Evolutionary conservation across 768 basidiomycete species (phyloP).

Genomic region (Naganishia vishniacii): DNA sequence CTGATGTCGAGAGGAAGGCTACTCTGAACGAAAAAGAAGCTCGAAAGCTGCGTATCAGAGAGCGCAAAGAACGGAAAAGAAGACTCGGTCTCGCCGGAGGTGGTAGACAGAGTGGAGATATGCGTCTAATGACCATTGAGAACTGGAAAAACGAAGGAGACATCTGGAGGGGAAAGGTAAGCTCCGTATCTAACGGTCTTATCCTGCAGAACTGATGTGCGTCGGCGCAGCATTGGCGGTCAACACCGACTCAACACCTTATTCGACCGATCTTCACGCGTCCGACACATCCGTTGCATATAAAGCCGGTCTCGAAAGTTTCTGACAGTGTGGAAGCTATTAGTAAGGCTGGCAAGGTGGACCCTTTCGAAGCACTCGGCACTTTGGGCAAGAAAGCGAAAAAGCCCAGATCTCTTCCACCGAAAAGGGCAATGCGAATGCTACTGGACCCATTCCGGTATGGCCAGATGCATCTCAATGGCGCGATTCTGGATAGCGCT

Average conservation of each 20-base stretch:
- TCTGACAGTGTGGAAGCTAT: neutral
- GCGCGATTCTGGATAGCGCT: conserved; percentile 3
- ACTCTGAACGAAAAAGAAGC: conserved; percentile 19
- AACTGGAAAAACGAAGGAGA: conserved; percentile 26
- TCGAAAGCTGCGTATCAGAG: conserved; percentile 25
- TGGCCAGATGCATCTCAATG: conserved; percentile 25
- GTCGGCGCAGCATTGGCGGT: conserved; percentile 34
- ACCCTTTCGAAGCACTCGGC: conserved; percentile 6
- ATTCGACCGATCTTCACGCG: conserved; percentile 43
- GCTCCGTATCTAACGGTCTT: conserved; percentile 25
- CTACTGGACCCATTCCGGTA: conserved; percentile 41
- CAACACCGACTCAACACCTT: conserved; percentile 26
- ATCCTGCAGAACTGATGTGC: conserved; percentile 1
- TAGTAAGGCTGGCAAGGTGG: neutral
- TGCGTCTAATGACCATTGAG: conserved; percentile 31
- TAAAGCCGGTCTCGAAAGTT: conserved; percentile 14
- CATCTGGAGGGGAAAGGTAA: conserved; percentile 24
- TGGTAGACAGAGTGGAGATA: conserved; percentile 42
- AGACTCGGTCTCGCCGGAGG: conserved; percentile 31
- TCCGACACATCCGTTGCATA: conserved; percentile 39
- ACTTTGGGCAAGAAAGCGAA: conserved; percentile 24
- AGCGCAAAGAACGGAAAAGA: conserved; percentile 31
- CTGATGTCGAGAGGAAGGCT: conserved; percentile 1
- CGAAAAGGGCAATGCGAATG: conserved; percentile 33
- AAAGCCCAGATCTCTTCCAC: conserved; percentile 27